These are phyloP conservation scores for Spergularia azorica DNA, from an alignment of 179 eudicot genomes.

Conservation along the genomic window DNA sequence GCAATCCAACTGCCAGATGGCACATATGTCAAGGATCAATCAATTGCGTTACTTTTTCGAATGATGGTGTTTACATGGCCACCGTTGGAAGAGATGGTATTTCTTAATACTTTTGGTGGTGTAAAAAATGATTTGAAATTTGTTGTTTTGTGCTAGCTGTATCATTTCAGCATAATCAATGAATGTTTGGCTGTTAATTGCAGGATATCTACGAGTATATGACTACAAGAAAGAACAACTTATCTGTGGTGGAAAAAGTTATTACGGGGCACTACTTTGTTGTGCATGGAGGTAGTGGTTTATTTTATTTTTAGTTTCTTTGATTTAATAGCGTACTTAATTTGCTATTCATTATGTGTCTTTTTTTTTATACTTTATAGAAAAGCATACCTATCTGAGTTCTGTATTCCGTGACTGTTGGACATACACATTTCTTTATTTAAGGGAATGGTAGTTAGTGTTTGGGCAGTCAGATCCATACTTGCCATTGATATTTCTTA, in stretches of 20 bases:
- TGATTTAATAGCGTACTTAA: neutral
- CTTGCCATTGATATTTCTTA: too few species aligned
- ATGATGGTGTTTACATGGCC: slow-evolving; percentile 77
- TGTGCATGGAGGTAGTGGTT: slow-evolving; percentile 85
- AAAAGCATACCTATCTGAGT: neutral
- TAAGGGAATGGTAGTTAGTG: neutral
- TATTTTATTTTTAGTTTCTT: slow-evolving; percentile 11
- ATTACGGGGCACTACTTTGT: slow-evolving; percentile 90
- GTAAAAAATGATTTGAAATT: neutral
- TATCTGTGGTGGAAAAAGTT: slow-evolving; percentile 93
- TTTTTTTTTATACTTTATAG: neutral
- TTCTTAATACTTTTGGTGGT: slow-evolving; percentile 18
- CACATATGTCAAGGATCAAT: slow-evolving; percentile 92
- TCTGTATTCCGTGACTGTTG: neutral
- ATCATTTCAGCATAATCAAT: neutral
- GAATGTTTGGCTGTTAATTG: slow-evolving; percentile 28
- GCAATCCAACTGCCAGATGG: slow-evolving; percentile 83
- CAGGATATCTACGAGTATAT: slow-evolving; percentile 87
- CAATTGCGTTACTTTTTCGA: slow-evolving; percentile 74
- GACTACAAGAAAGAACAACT: slow-evolving; percentile 85
- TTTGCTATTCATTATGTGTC: slow-evolving; percentile 11
- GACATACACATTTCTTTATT: neutral
- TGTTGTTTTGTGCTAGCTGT: slow-evolving; percentile 7
- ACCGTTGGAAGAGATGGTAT: slow-evolving; percentile 95
- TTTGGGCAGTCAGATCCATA: too few species aligned